phyloP scores from a whole-genome alignment of 1,284 basidiomycete genomes.

The Cryptococcus sp. region DNA sequence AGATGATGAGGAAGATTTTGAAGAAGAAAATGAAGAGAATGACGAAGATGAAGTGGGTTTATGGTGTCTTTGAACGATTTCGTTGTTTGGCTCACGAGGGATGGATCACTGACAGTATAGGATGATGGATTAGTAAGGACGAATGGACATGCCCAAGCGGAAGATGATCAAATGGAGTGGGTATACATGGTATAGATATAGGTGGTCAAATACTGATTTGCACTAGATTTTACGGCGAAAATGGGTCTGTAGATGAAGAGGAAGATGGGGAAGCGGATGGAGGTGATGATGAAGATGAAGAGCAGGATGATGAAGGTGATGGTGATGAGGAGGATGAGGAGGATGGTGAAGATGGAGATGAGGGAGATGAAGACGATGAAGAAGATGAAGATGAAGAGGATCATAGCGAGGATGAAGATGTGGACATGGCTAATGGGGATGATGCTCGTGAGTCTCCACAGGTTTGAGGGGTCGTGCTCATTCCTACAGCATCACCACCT shows the following conservation, averaged over 20 bases:
- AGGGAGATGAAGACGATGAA: conserved; percentile 15
- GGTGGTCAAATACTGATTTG: neutral
- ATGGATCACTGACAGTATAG: neutral
- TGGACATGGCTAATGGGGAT: conserved; percentile 12
- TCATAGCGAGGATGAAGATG: conserved; percentile 18
- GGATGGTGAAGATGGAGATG: conserved; percentile 21
- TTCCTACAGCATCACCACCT: conserved; percentile 6
- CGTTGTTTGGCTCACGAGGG: neutral
- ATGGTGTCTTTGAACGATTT: neutral
- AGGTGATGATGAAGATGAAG: conserved; percentile 24
- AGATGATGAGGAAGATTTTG: conserved; percentile 36
- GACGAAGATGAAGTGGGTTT: conserved; percentile 9
- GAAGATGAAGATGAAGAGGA: conserved; percentile 18
- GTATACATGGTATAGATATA: neutral
- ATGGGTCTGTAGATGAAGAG: conserved; percentile 11
- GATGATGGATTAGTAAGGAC: conserved; percentile 4
- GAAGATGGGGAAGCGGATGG: conserved; percentile 21
- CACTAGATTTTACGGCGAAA: neutral
- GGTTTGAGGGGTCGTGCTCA: neutral
- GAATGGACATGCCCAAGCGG: neutral
- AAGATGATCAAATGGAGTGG: conserved; percentile 2
- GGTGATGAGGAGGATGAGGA: conserved; percentile 25
- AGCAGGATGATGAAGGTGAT: conserved; percentile 20
- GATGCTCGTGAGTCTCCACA: conserved; percentile 9
- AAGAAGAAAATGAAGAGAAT: conserved; percentile 11